Percentiles rank a stretch among this genome's conserved stretches.
phyloP scores from a whole-genome alignment of 2,329 filamentous ascomycete species.

The Rachicladosporium sp. region DNA sequence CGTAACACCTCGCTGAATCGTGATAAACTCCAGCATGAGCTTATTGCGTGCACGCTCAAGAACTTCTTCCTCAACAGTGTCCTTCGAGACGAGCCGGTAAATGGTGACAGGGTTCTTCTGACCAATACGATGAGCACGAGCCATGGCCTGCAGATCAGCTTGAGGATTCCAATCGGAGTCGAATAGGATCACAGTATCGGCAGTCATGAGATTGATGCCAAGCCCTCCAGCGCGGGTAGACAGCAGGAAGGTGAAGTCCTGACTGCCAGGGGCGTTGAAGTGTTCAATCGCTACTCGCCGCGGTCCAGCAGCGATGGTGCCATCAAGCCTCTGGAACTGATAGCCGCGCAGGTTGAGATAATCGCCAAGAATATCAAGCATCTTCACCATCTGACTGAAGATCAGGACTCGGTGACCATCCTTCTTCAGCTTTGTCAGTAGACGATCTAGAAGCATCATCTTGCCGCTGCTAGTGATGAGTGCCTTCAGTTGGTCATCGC shows the following conservation, averaged over 20 bases:
- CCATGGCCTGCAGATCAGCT: slow-evolving; percentile 96
- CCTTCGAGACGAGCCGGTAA: slow-evolving; percentile 91
- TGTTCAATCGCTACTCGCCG: slow-evolving; percentile 93
- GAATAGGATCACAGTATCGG: slow-evolving; percentile 93
- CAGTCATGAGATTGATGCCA: slow-evolving; percentile 98
- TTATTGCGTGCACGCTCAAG: slow-evolving; percentile 94
- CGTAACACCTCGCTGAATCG: slow-evolving; percentile 91
- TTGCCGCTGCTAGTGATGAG: slow-evolving; percentile 96
- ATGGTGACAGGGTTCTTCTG: slow-evolving; percentile 94
- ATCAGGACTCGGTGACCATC: slow-evolving; percentile 94
- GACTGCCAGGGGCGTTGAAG: slow-evolving; percentile 92
- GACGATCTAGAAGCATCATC: slow-evolving; percentile 95
- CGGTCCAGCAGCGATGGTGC: slow-evolving; percentile 79
- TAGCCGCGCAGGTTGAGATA: slow-evolving; percentile 91
- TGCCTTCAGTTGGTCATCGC: slow-evolving; percentile 83
- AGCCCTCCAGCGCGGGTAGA: slow-evolving; percentile 92
- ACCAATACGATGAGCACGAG: slow-evolving; percentile 91
- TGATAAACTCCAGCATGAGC: slow-evolving; percentile 91
- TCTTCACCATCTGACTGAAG: slow-evolving; percentile 99
- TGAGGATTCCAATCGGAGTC: slow-evolving; percentile 99
- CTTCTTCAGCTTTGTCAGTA: slow-evolving; percentile 84
- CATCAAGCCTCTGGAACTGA: slow-evolving; percentile 86
- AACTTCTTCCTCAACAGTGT: slow-evolving; percentile 96
- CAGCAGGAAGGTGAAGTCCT: slow-evolving; percentile 90
- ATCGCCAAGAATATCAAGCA: slow-evolving; percentile 91